These are phyloP conservation scores for Suillus sp. DNA, from an alignment of 768 basidiomycete genomes.

Conservation along the genomic window DNA sequence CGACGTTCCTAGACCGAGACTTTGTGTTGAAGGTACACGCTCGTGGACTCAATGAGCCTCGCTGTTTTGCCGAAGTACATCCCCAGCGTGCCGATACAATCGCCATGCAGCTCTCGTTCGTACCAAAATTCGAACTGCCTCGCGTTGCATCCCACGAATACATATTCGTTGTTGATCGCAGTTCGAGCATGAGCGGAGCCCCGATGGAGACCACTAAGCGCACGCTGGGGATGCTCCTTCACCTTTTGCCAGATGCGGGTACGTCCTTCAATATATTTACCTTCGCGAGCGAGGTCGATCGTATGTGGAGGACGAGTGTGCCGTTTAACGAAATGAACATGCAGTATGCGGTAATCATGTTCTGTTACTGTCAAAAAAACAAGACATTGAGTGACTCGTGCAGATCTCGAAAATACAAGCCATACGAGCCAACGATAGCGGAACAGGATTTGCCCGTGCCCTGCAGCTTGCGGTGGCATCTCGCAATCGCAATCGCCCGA, in stretches of 20 bases:
- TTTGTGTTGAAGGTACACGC: constrained; percentile 54
- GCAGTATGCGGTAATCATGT: constrained; percentile 37
- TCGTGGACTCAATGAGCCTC: constrained; percentile 50
- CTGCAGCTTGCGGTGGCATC: constrained; percentile 40
- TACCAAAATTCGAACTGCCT: constrained; percentile 51
- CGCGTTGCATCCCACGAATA: constrained; percentile 52
- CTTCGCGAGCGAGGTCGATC: constrained; percentile 40
- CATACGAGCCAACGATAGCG: constrained; percentile 48
- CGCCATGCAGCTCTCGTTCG: constrained; percentile 54
- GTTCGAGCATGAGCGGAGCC: constrained; percentile 50
- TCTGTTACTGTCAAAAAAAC: neutral
- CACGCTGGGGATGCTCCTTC: constrained; percentile 49
- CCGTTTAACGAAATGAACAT: constrained; percentile 36
- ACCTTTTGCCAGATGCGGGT: constrained; percentile 44
- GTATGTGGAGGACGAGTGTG: constrained; percentile 41
- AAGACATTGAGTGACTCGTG: constrained; percentile 15
- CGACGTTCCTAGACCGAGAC: constrained; percentile 45
- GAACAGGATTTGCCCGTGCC: constrained; percentile 50
- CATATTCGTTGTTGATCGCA: constrained; percentile 61
- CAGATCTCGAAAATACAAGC: constrained; percentile 43
- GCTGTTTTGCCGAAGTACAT: constrained; percentile 55
- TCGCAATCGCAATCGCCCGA: constrained; percentile 40
- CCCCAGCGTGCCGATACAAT: constrained; percentile 32
- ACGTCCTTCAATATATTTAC: constrained; percentile 59
- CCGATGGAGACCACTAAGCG: constrained; percentile 49